Conservation (phyloP, 164 flowering plant genomes). For the Houttuynia cordata region DNA sequence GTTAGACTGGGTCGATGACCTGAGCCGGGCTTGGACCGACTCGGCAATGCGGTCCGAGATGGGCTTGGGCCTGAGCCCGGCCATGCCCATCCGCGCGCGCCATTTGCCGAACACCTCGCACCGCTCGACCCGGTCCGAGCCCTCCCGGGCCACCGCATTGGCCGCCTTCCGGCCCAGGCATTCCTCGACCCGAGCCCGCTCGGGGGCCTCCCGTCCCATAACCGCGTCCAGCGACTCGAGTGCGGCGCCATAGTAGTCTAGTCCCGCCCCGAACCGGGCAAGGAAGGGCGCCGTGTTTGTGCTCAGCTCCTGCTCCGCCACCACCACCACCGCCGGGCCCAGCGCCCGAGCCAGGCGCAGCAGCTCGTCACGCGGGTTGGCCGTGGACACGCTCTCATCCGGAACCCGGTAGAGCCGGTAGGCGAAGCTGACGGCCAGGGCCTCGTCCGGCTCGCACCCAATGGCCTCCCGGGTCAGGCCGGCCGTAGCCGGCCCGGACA, state of each 20-base stretch:
- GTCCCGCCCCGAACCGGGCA: constrained; percentile 43
- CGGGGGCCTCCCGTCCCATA: no score
- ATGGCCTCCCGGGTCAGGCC: constrained; percentile 47
- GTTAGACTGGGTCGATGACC: constrained; percentile 10
- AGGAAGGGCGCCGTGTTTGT: constrained; percentile 74
- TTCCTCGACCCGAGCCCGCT: constrained; percentile 45
- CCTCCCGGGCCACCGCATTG: constrained; percentile 79
- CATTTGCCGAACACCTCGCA: constrained; percentile 93
- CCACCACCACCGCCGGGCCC: constrained; percentile 47
- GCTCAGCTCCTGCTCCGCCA: constrained; percentile 81
- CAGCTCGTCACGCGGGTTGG: constrained; percentile 72
- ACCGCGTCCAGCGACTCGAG: constrained; percentile 58
- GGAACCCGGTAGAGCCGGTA: constrained; percentile 47
- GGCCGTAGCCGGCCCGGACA: constrained; percentile 5
- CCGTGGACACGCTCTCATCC: constrained; percentile 90
- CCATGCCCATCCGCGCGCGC: constrained; percentile 93
- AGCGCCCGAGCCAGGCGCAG: constrained; percentile 61
- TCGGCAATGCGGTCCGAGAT: constrained; percentile 39
- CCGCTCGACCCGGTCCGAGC: constrained; percentile 69
- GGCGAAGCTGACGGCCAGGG: constrained; percentile 69
- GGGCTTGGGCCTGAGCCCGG: constrained; percentile 53
- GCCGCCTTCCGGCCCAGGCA: constrained; percentile 45
- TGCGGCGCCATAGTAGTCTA: constrained; percentile 45
- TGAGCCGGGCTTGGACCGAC: constrained; percentile 27
- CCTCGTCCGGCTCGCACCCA: constrained; percentile 40